phyloP scores from a whole-genome alignment of 75 land plant genomes.

The Gnetum montanum region DNA sequence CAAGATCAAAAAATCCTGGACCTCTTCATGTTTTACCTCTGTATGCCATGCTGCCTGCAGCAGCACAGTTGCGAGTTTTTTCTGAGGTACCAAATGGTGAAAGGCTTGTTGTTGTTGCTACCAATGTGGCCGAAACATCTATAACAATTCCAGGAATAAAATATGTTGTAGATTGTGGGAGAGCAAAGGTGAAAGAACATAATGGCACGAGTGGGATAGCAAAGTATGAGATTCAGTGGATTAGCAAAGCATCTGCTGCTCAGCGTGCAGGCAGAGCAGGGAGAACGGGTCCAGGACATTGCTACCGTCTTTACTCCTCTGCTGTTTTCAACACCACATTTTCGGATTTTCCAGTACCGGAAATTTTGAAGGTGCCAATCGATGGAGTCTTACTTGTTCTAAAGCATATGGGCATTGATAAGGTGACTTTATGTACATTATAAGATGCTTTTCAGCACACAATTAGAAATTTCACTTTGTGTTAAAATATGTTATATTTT shows the following conservation, averaged over 20 bases:
- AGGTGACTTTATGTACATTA: conserved; percentile 33
- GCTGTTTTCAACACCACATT: conserved; percentile 70
- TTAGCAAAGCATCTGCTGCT: conserved; percentile 96
- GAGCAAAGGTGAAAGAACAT: conserved; percentile 86
- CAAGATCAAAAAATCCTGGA: conserved; percentile 14
- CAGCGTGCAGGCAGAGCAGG: conserved; percentile 99
- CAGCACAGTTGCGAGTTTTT: conserved; percentile 89
- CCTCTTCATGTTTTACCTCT: conserved; percentile 73
- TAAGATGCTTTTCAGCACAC: conserved; percentile 2
- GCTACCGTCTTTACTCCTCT: conserved; percentile 92
- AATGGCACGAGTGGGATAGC: conserved; percentile 72
- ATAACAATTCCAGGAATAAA: conserved; percentile 92
- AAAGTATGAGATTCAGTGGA: conserved; percentile 86
- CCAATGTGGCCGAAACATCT: conserved; percentile 99
- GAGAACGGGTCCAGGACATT: conserved; percentile 95
- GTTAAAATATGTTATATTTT: background rate
- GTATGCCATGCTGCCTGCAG: conserved; percentile 92
- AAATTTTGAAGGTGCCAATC: conserved; percentile 72
- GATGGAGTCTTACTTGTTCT: conserved; percentile 86
- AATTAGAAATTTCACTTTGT: too few relatives aligned
- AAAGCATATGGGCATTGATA: conserved; percentile 87
- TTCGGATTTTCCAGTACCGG: conserved; percentile 70
- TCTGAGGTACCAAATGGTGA: conserved; percentile 63
- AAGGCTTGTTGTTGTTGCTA: conserved; percentile 88
- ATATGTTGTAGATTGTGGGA: conserved; percentile 95